phyloP scores from a whole-genome alignment of 1,284 basidiomycete species.

The Pulveroboletus sp. region DNA sequence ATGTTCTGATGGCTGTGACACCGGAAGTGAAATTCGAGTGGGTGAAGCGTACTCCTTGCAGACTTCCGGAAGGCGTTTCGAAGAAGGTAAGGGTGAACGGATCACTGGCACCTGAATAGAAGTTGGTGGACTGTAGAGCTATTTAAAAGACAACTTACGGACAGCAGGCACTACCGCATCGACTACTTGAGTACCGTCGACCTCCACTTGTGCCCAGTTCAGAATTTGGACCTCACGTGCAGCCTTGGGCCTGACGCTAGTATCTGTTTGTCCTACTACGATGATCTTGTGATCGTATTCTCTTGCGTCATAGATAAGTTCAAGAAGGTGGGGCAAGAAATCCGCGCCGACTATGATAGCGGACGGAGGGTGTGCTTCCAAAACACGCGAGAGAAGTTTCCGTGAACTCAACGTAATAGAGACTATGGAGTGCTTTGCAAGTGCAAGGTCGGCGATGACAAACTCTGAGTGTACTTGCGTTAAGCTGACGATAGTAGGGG shows the following conservation, averaged over 20 bases:
- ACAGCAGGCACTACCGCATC: constrained; percentile 23
- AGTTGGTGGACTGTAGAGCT: not conserved
- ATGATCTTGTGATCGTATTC: constrained; percentile 60
- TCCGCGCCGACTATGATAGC: constrained; percentile 67
- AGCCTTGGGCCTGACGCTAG: constrained; percentile 44
- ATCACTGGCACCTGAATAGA: constrained; percentile 53
- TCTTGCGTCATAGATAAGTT: constrained; percentile 63
- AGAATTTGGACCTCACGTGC: constrained; percentile 55
- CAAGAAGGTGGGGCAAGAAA: constrained; percentile 63
- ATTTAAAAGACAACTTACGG: constrained; percentile 22
- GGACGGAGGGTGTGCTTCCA: constrained; percentile 64
- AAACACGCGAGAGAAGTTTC: constrained; percentile 56
- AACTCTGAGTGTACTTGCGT: constrained; percentile 55
- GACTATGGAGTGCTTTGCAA: constrained; percentile 67
- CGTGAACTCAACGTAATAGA: constrained; percentile 67
- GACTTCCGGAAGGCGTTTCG: constrained; percentile 48
- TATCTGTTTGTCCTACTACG: constrained; percentile 60
- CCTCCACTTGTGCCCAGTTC: constrained; percentile 64
- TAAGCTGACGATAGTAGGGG: not conserved
- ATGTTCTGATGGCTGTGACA: constrained; percentile 65
- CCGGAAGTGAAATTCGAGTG: constrained; percentile 81
- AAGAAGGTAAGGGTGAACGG: constrained; percentile 71
- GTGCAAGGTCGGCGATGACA: constrained; percentile 71
- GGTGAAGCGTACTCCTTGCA: constrained; percentile 65
- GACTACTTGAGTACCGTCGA: constrained; percentile 48